These are phyloP conservation scores for Fusarium hostae DNA, from an alignment of 2,329 filamentous ascomycete genomes.

Conservation along the genomic window DNA sequence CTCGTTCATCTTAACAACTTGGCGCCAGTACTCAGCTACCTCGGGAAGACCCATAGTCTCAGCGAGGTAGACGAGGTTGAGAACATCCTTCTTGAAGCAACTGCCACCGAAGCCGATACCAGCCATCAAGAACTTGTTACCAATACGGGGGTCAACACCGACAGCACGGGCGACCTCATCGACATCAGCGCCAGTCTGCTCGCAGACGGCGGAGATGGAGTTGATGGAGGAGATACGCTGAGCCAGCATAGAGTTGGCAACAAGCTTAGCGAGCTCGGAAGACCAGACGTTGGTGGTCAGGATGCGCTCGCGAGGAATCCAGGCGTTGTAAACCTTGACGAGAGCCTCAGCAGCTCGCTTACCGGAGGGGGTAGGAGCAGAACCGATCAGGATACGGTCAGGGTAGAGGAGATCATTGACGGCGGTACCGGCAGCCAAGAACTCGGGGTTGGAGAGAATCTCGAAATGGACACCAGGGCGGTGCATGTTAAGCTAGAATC, in stretches of 20 bases:
- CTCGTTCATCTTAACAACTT: conserved; percentile 81
- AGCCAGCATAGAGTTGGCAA: conserved; percentile 82
- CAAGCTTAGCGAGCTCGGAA: conserved; percentile 81
- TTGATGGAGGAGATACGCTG: conserved; percentile 86
- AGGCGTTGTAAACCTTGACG: conserved; percentile 73
- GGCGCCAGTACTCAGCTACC: conserved; percentile 79
- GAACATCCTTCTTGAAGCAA: conserved; percentile 85
- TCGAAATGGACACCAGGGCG: conserved; percentile 75
- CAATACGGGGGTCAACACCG: conserved; percentile 77
- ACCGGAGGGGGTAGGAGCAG: conserved; percentile 68
- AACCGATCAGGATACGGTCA: conserved; percentile 81
- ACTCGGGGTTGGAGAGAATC: conserved; percentile 84
- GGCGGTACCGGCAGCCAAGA: conserved; percentile 81
- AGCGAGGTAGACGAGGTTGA: conserved; percentile 78
- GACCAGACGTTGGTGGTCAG: conserved; percentile 80
- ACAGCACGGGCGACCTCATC: conserved; percentile 75
- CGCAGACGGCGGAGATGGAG: conserved; percentile 82
- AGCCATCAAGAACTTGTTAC: conserved; percentile 77
- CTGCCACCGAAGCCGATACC: conserved; percentile 82
- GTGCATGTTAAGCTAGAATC: conserved; percentile 62
- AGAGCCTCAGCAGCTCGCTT: conserved; percentile 71
- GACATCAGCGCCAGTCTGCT: conserved; percentile 79
- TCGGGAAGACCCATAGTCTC: conserved; percentile 75
- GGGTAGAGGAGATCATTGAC: conserved; percentile 76
- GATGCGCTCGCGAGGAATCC: conserved; percentile 75